These are phyloP conservation scores for Sorghum bicolor DNA, from an alignment of 176 grass and related monocot genomes.

Conservation along the genomic window Sorghum_bicolor_NCBIv3 NC_012877.2:56709001-56709500, in stretches of 20 bases:
- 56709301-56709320: too few relatives aligned
- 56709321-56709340: too few relatives aligned
- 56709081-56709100: background rate
- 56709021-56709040: background rate
- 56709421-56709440: background rate
- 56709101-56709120: background rate
- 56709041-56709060: background rate
- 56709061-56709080: background rate
- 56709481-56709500: background rate
- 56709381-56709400: background rate
- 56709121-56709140: background rate
- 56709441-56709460: background rate
- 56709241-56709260: background rate
- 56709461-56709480: background rate
- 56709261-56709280: too few relatives aligned
- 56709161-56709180: background rate
- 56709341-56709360: too few relatives aligned
- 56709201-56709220: background rate
- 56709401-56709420: background rate
- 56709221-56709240: background rate
- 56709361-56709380: too few relatives aligned
- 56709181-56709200: background rate
- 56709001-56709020: background rate
- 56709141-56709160: background rate
- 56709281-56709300: too few relatives aligned